Conservation (phyloP, 179 eudicot species). For the Patellifolia procumbens region DNA sequence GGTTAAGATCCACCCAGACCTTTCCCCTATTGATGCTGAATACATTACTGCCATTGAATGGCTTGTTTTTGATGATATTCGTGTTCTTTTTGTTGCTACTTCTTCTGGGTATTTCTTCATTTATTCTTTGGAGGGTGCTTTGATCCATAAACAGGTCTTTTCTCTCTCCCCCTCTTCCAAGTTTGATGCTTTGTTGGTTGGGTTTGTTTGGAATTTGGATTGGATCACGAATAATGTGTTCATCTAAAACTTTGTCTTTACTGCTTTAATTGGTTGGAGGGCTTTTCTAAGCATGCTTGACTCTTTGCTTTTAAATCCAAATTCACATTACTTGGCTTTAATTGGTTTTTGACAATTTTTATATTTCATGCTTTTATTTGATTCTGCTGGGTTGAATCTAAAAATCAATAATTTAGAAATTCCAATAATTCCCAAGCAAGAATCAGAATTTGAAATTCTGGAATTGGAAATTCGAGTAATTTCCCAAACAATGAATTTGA, state of each 20-base stretch:
- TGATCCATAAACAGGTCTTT: conserved; percentile 83
- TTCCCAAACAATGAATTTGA: too few relatives aligned
- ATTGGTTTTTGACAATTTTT: too few relatives aligned
- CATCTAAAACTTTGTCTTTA: background rate
- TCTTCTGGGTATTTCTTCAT: conserved; percentile 79
- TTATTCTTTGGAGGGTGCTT: conserved; percentile 67
- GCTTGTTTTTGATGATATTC: conserved; percentile 74
- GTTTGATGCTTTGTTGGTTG: background rate
- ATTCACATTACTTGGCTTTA: background rate
- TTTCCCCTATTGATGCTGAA: conserved; percentile 83
- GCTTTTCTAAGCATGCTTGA: background rate
- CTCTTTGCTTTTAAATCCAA: background rate
- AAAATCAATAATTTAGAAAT: too few relatives aligned
- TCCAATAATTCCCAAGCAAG: too few relatives aligned
- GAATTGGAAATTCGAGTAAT: too few relatives aligned
- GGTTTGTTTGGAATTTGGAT: background rate
- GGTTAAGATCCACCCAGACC: conserved; percentile 70
- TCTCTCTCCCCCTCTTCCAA: background rate
- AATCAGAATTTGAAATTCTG: too few relatives aligned
- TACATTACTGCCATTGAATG: conserved; percentile 74
- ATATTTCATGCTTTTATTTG: background rate
- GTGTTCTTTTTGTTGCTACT: conserved; percentile 82
- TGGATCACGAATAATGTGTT: background rate
- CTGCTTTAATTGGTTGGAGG: background rate
- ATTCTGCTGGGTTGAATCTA: background rate